Conservation (phyloP, 1,284 basidiomycete species). For the Ceratobasidium theobromae region DNA sequence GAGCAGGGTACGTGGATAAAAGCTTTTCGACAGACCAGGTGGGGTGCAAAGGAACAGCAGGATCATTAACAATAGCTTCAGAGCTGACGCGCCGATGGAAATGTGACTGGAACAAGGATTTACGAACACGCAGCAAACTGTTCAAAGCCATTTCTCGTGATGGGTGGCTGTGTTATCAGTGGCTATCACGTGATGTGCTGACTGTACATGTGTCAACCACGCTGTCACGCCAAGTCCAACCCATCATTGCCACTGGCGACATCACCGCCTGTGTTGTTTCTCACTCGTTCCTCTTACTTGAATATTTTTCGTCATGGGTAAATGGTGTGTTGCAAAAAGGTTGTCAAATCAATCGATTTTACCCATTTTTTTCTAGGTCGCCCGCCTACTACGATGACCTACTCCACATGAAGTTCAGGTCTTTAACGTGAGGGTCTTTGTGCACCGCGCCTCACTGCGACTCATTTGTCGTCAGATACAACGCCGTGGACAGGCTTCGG, state of each 20-base stretch:
- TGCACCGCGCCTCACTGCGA: not conserved
- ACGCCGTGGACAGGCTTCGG: slow-evolving; percentile 29
- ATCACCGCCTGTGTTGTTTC: not conserved
- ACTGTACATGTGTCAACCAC: not conserved
- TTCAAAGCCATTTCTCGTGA: not conserved
- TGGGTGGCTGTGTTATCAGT: no score
- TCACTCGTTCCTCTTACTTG: not conserved
- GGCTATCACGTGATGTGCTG: no score
- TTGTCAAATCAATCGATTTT: not conserved
- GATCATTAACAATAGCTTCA: slow-evolving; percentile 49
- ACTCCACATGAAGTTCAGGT: slow-evolving; percentile 32
- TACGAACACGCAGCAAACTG: no score
- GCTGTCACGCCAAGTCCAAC: slow-evolving; percentile 15
- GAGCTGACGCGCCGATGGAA: no score
- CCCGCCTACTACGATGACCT: slow-evolving; percentile 30
- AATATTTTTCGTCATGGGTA: slow-evolving; percentile 11
- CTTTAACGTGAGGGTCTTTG: slow-evolving; percentile 26
- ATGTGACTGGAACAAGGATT: no score
- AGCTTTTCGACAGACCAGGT: slow-evolving; percentile 77
- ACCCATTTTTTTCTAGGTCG: slow-evolving; percentile 9
- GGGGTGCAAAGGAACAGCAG: slow-evolving; percentile 61
- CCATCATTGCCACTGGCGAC: slow-evolving; percentile 27
- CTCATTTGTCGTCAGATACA: slow-evolving; percentile 23
- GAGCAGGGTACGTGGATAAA: slow-evolving; percentile 70
- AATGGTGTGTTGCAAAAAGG: slow-evolving; percentile 10